Evolutionary conservation across 306 rosid genomes (phyloP), one percentile per base, ranked within the genome.

Genomic region (Lathyrus sativus): DNA sequence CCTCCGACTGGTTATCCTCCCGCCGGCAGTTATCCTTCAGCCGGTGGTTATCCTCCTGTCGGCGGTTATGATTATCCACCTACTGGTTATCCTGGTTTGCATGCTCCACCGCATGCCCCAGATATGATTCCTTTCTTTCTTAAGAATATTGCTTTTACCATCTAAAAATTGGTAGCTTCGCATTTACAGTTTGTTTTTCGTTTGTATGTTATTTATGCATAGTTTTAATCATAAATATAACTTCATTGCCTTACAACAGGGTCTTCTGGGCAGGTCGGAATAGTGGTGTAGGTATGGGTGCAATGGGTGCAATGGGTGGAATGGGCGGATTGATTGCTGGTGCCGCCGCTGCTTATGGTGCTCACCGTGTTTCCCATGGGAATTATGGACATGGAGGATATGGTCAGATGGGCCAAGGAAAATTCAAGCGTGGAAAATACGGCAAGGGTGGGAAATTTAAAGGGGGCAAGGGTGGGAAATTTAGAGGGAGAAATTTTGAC

Each of bases 301-400:
- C 14, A 43, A 35, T 35, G 39, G 50, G 50, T 13, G 46, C 14
- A 43, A 31, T 45, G 85, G 85, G 85, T 4, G 87, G 95, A 6
- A 67, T 86, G 76, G 95, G 89, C 13, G 53, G 81, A 35, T 1
- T 92, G 83, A 65, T 92, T 54, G 96, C 91, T 2, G 91, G 96
- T 4, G 92, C 92, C 0, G 98, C 95, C 0, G 95, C 90, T 54
- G 87, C 95, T 19, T 86, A 68, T 7, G 98, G 93, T 1, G 84
- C 85, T 42, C 96, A 90, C 71, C 82, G 62, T 18, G 7, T 79
- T 19, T 11, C 78, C 49, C 86, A 83, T 54, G 73, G 72, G 6
- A 58, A 41, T 7, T 11, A 41, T 46, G 79, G 88, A 22, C 76
- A 62, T 37, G 19, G 76, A 53, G 18, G 77, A 17, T 69, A 78